Conservation (phyloP, 257 asterid genomes). For the Nicotiana obtusifolia region DNA sequence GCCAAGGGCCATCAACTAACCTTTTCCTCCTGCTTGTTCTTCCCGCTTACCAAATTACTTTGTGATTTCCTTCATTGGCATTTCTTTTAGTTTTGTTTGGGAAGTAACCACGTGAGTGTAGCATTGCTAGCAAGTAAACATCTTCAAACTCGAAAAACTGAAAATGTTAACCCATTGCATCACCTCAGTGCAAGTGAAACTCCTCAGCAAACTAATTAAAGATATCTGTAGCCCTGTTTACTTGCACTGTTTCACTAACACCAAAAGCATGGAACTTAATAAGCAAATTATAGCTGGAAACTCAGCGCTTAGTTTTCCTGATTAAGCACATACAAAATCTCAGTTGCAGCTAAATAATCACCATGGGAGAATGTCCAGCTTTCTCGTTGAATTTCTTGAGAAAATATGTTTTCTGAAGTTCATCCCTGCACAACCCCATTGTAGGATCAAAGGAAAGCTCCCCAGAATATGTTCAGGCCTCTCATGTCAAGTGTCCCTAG, state of each 20-base stretch:
- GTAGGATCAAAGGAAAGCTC: slow-evolving; percentile 70
- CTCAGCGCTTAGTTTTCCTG: neutral
- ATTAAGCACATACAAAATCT: neutral
- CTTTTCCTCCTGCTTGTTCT: neutral
- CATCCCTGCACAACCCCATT: slow-evolving; percentile 9
- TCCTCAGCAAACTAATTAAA: neutral
- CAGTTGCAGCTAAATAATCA: neutral
- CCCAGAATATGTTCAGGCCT: slow-evolving; percentile 96
- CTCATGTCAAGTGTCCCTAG: slow-evolving; percentile 94
- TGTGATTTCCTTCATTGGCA: neutral
- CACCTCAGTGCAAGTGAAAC: neutral
- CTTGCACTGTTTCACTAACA: neutral
- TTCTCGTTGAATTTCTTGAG: neutral
- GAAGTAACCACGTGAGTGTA: neutral
- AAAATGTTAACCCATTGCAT: neutral
- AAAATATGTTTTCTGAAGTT: slow-evolving; percentile 5
- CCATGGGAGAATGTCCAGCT: neutral
- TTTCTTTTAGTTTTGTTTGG: neutral
- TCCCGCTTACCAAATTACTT: neutral
- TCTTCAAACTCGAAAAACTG: neutral
- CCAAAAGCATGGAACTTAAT: neutral
- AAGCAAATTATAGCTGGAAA: neutral
- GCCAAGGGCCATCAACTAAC: neutral
- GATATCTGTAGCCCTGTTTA: neutral
- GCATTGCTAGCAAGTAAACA: neutral